These are phyloP conservation scores for Iberis pinnata DNA, from an alignment of 345 rosid genomes.

Conservation along the genomic window DNA sequence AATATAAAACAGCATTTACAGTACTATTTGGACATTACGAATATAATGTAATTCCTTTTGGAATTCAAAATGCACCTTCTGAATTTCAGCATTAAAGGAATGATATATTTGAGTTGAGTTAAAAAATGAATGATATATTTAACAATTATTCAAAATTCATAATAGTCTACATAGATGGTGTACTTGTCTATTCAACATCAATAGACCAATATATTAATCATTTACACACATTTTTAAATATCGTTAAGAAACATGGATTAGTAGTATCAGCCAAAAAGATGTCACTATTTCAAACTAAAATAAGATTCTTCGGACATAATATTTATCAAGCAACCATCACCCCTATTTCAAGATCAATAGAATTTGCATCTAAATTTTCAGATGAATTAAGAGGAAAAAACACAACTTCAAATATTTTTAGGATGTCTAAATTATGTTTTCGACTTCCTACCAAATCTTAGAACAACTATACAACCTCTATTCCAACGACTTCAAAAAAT, in stretches of 20 bases:
- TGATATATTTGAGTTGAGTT: neutral
- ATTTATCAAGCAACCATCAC: neutral
- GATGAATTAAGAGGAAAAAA: neutral
- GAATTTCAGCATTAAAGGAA: neutral
- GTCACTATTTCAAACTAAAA: neutral
- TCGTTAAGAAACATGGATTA: neutral
- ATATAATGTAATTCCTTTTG: neutral
- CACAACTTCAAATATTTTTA: neutral
- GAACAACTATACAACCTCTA: neutral
- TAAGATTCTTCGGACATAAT: neutral
- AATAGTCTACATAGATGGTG: neutral
- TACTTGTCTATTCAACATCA: neutral
- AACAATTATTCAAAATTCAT: neutral
- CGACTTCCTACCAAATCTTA: neutral
- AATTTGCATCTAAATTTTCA: neutral
- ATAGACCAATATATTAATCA: neutral
- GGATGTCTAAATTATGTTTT: neutral
- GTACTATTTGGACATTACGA: neutral
- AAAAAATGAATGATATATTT: neutral
- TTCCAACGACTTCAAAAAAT: neutral
- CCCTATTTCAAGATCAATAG: neutral
- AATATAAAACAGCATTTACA: neutral
- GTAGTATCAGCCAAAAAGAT: neutral
- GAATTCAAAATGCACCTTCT: neutral
- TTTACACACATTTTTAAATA: neutral